Base-by-base conservation (phyloP, 345 rosid species). In the Fremontodendron californicum region DNA sequence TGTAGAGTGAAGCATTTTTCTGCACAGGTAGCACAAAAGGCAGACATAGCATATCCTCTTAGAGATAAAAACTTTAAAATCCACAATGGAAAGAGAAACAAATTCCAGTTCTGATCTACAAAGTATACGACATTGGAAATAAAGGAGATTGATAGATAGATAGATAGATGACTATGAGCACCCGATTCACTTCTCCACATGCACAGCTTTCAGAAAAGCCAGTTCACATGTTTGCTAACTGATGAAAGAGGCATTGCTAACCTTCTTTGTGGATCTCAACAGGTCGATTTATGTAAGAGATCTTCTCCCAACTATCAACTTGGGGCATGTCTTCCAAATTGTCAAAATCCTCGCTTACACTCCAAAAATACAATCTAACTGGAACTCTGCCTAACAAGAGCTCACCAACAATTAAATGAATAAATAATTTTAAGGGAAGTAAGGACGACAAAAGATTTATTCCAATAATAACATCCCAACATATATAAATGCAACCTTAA, bases 271-370 rank as follows among this genome's bases (percentile, higher is more conserved):
- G 83, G 83, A 93, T 75, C 83, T 92, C 93, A 75, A 90, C 84
- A 29, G 97, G 98, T 37, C 87, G 91, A 65, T 92, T 96, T 62
- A 92, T 78, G 79, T 90, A 92, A 19, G 92, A 88, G 76, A 93
- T 85, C 65, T 89, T 87, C 83, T 93, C 99, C 99, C 99, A 96
- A 48, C 85, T 83, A 79, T 90, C 94, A 51, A 91, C 76, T 78
- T 68, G 84, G 16, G 89, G 88, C 25, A 84, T 78, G 83, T 88
- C 94, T 78, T 91, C 97, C 70, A 88, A 78, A 79, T 91, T 88
- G 84, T 89, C 92, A 78, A 88, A 89, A 83, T 92, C 87, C 79
- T 85, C 82, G 31, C 76, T 81, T 18, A 88, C 78, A 71, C 77
- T 81, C 85, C 90, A 78, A 63, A 96, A 84, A 78, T 93, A 92